phyloP scores from a whole-genome alignment of 148 eudicot species.

The Cornus florida region DNA sequence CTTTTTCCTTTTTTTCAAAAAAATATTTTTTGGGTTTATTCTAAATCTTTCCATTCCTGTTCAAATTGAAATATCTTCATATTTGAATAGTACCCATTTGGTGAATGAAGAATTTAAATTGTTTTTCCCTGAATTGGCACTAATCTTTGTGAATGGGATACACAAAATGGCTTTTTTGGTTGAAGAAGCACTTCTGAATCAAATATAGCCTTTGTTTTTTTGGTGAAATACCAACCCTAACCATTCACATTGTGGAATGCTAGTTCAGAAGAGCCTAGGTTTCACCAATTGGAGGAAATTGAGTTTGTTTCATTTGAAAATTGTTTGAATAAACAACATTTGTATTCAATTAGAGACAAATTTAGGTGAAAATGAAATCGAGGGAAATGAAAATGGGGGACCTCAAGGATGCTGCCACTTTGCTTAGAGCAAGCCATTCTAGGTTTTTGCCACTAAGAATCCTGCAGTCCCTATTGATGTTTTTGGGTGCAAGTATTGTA shows the following conservation, averaged over 20 bases:
- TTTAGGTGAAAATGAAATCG: neutral
- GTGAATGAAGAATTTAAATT: neutral
- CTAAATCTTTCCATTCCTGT: neutral
- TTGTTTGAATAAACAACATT: no score
- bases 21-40: neutral
- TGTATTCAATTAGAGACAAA: neutral
- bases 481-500: conserved; percentile 37
- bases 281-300: neutral
- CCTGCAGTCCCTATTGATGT: conserved; percentile 35
- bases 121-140: neutral
- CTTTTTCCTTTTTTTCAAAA: neutral
- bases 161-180: neutral
- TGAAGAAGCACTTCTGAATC: neutral
- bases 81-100: neutral
- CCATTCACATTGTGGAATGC: neutral
- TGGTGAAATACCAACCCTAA: neutral
- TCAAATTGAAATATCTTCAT: neutral
- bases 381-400: conserved; percentile 30
- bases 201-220: no score
- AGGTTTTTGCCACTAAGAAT: conserved; percentile 33
- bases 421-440: conserved; percentile 10
- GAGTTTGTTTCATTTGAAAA: neutral
- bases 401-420: conserved; percentile 14
- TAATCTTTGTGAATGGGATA: neutral
- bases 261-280: neutral